Evolutionary conservation across 352 stramenopile genomes (phyloP).

Genomic region (Globisporangium mamillatum): DNA sequence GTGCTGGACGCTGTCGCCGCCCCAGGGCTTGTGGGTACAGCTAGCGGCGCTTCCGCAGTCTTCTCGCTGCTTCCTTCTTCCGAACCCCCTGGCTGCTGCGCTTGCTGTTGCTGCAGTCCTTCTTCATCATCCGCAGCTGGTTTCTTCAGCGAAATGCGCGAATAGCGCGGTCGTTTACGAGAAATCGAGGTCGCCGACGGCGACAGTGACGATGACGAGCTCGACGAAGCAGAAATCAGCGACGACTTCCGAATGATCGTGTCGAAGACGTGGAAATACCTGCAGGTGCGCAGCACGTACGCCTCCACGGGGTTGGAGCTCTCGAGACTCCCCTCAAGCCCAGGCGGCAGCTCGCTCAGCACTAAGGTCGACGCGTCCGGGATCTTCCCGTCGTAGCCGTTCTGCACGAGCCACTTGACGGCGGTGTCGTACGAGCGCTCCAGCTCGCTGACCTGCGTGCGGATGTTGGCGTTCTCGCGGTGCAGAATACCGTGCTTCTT

Average conservation of each 20-base stretch:
- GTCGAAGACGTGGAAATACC: constrained; percentile 72
- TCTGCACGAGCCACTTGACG: constrained; percentile 49
- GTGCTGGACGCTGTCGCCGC: neutral
- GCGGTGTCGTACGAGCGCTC: constrained; percentile 61
- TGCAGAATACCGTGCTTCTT: constrained; percentile 58
- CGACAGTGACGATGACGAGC: neutral
- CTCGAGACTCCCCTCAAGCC: constrained; percentile 1
- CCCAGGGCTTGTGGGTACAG: neutral
- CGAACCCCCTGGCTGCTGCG: neutral
- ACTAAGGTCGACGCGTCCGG: constrained; percentile 16
- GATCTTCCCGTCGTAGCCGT: constrained; percentile 34
- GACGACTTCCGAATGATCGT: constrained; percentile 43
- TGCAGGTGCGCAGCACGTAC: constrained; percentile 56
- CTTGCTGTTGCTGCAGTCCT: neutral
- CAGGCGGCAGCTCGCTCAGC: neutral
- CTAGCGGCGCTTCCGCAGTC: neutral
- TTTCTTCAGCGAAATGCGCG: neutral
- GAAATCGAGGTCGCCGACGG: neutral
- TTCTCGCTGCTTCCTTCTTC: neutral
- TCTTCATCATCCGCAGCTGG: neutral
- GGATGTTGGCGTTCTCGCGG: constrained; percentile 78
- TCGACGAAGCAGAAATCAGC: constrained; percentile 10
- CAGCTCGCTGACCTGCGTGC: constrained; percentile 76
- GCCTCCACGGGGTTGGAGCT: constrained; percentile 32
- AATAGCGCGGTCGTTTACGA: neutral